A percentile compares a stretch with the other conserved stretches of the same genome.
Conservation (phyloP, 2,329 filamentous ascomycete genomes). For the Aspergillus fumigatus region DNA sequence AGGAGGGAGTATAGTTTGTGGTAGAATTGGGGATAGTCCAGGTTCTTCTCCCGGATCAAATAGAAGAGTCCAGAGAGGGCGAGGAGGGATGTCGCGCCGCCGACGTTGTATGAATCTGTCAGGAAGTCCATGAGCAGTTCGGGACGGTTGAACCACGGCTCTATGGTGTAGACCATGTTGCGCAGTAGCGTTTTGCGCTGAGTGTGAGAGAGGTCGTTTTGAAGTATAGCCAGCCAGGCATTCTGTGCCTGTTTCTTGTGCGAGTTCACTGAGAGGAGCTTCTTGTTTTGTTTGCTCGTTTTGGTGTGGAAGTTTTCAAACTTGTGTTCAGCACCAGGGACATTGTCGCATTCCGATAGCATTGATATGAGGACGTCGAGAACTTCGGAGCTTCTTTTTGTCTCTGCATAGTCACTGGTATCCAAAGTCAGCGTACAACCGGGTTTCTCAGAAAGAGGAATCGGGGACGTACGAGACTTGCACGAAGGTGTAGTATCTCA, state of each 20-base stretch:
- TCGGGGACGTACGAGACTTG: conserved; percentile 59
- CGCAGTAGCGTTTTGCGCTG: conserved; percentile 76
- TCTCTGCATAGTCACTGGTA: conserved; percentile 33
- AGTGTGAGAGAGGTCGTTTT: conserved; percentile 58
- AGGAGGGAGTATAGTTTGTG: conserved; percentile 88
- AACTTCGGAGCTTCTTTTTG: conserved; percentile 21
- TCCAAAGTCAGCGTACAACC: background rate
- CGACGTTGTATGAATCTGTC: conserved; percentile 85
- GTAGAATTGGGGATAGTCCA: conserved; percentile 96
- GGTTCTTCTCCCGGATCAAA: conserved; percentile 85
- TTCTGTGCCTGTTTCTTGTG: conserved; percentile 80
- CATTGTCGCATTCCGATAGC: conserved; percentile 56
- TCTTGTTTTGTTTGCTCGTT: conserved; percentile 62
- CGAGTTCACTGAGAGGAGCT: conserved; percentile 61
- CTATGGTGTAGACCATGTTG: conserved; percentile 71
- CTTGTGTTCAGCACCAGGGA: conserved; percentile 49
- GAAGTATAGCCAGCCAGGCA: conserved; percentile 78
- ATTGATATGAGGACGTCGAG: conserved; percentile 37
- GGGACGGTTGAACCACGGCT: conserved; percentile 82
- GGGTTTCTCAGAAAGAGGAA: background rate
- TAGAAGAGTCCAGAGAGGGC: conserved; percentile 93
- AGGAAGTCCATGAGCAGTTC: conserved; percentile 94
- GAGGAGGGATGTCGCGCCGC: conserved; percentile 80
- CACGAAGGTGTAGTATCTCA: conserved; percentile 77
- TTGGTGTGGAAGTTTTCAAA: conserved; percentile 36